Evolutionary conservation across 495 filamentous ascomycete species (phyloP).

Genomic region (Halenospora varia): DNA sequence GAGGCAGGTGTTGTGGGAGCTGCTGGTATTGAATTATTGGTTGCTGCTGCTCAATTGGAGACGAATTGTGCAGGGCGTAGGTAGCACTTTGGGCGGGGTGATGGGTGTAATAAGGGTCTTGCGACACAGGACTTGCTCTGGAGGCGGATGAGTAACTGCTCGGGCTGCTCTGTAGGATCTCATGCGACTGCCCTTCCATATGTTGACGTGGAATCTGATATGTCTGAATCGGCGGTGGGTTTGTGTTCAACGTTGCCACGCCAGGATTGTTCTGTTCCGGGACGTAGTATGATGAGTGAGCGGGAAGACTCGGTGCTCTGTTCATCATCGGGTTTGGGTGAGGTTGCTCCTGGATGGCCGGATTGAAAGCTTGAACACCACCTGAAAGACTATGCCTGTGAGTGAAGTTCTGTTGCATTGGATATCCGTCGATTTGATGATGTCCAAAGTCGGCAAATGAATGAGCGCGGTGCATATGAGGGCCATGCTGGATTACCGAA

Average conservation of each 20-base stretch:
- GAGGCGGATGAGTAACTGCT: slow-evolving; percentile 46
- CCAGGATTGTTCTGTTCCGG: slow-evolving; percentile 48
- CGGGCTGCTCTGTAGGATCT: slow-evolving; percentile 40
- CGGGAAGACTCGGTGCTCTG: slow-evolving; percentile 23
- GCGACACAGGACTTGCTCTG: slow-evolving; percentile 37
- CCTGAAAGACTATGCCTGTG: slow-evolving; percentile 43
- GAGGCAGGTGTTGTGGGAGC: slow-evolving; percentile 14
- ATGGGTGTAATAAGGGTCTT: slow-evolving; percentile 43
- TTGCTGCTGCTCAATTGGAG: slow-evolving; percentile 35
- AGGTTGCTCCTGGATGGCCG: slow-evolving; percentile 12
- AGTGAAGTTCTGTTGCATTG: slow-evolving; percentile 31
- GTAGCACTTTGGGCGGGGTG: slow-evolving; percentile 36
- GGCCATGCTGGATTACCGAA: slow-evolving; percentile 8
- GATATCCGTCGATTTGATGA: slow-evolving; percentile 35
- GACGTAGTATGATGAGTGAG: slow-evolving; percentile 34
- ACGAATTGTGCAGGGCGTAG: slow-evolving; percentile 35
- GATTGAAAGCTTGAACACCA: slow-evolving; percentile 31
- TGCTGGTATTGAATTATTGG: slow-evolving; percentile 18
- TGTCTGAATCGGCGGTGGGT: slow-evolving; percentile 33
- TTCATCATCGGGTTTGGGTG: slow-evolving; percentile 18
- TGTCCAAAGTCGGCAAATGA: slow-evolving; percentile 43
- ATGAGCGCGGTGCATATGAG: slow-evolving; percentile 36
- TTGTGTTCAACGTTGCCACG: slow-evolving; percentile 49
- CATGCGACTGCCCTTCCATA: slow-evolving; percentile 36
- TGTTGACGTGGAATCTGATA: slow-evolving; percentile 42